Evolutionary conservation across 1,284 basidiomycete genomes (phyloP).

Genomic region (Sanguinoderma infundibulare): DNA sequence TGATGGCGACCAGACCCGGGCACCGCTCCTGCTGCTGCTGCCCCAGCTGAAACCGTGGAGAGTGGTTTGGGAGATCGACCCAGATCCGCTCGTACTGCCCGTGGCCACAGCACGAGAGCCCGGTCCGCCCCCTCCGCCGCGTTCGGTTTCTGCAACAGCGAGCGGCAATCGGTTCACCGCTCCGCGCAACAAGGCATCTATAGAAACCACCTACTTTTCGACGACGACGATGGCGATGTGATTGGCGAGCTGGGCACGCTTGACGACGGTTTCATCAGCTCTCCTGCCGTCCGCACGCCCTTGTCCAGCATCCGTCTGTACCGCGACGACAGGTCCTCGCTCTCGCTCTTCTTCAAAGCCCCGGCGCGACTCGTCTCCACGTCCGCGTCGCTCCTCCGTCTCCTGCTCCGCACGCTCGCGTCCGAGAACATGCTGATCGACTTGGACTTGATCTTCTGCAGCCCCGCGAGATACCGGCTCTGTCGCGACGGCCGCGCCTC

Average conservation of each 20-base stretch:
- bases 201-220: slow-evolving; percentile 22
- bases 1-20: slow-evolving; percentile 4
- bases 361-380: slow-evolving; percentile 8
- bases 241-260: slow-evolving; percentile 28
- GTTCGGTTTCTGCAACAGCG: slow-evolving; percentile 6
- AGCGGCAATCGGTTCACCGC: slow-evolving; percentile 2
- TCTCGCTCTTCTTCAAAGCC: slow-evolving; percentile 9
- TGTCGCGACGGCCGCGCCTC: slow-evolving; percentile 16
- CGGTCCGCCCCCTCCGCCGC: no score
- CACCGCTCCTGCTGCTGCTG: background rate
- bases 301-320: slow-evolving; percentile 20
- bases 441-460: slow-evolving; percentile 40
- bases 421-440: slow-evolving; percentile 27
- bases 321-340: slow-evolving; percentile 19
- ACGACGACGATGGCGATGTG: slow-evolving; percentile 9
- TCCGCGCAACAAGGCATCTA: slow-evolving; percentile 9
- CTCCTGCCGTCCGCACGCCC: slow-evolving; percentile 18
- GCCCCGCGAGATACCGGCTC: slow-evolving; percentile 30
- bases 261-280: slow-evolving; percentile 18
- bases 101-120: no score
- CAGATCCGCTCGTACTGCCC: background rate
- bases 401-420: slow-evolving; percentile 10
- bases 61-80: background rate
- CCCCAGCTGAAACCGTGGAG: background rate
- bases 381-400: slow-evolving; percentile 27